Evolutionary conservation across 345 rosid species (phyloP).

Genomic region (Corymbia maculata): DNA sequence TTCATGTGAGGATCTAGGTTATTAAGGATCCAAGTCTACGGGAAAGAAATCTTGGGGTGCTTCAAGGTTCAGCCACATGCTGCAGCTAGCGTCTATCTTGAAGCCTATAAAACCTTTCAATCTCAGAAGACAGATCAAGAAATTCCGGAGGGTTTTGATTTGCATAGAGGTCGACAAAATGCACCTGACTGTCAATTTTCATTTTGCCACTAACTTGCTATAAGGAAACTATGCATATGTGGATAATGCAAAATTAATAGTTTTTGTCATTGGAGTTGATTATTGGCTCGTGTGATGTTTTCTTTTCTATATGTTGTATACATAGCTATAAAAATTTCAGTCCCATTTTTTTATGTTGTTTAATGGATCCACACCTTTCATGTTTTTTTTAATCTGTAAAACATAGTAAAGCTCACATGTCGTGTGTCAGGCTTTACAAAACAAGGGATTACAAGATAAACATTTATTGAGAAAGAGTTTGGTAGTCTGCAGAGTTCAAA

Average conservation of each 20-base stretch:
- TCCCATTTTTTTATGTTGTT: neutral
- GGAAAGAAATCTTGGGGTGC: conserved; percentile 69
- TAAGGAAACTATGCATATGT: neutral
- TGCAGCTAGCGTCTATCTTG: conserved; percentile 32
- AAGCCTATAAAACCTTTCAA: conserved; percentile 50
- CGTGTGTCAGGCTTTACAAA: neutral
- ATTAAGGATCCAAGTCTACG: conserved; percentile 44
- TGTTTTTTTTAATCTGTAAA: neutral
- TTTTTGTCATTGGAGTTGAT: neutral
- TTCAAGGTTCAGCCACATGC: conserved; percentile 61
- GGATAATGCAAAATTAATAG: neutral
- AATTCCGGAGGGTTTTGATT: conserved; percentile 48
- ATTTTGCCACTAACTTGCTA: neutral
- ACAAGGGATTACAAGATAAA: neutral
- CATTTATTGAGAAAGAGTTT: neutral
- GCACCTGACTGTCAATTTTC: neutral
- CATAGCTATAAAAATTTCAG: neutral
- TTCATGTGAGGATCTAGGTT: conserved; percentile 31
- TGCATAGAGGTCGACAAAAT: neutral
- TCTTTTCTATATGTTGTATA: no score
- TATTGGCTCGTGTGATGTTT: neutral
- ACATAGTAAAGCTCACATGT: neutral
- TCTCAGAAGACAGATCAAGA: conserved; percentile 46
- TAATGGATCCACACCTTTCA: neutral
- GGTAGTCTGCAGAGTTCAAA: neutral